Conservation (phyloP, 2,329 filamentous ascomycete species). For the Penicillium sp. region DNA sequence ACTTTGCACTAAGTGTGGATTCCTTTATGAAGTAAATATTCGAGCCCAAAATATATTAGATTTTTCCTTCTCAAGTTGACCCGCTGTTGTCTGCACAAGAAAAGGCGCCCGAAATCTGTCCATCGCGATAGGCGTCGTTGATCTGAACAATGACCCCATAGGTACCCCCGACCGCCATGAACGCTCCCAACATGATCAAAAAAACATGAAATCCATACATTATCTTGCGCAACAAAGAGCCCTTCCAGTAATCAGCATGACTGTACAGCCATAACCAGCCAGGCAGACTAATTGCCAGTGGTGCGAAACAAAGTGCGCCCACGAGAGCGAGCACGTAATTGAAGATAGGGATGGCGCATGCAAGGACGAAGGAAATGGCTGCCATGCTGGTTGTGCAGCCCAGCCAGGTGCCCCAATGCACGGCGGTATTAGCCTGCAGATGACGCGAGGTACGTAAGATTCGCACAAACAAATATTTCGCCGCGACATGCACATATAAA, state of each 20-base stretch:
- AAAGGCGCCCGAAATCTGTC: constrained; percentile 19
- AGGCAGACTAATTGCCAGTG: constrained; percentile 50
- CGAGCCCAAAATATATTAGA: not conserved
- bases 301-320: constrained; percentile 54
- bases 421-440: constrained; percentile 52
- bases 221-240: constrained; percentile 34
- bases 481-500: constrained; percentile 48
- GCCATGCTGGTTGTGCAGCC: constrained; percentile 46
- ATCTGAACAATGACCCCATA: constrained; percentile 22
- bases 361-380: constrained; percentile 51
- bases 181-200: constrained; percentile 48
- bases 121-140: constrained; percentile 18
- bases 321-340: constrained; percentile 53
- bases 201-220: constrained; percentile 45
- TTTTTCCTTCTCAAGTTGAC: not conserved
- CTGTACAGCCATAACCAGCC: constrained; percentile 56
- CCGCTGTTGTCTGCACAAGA: constrained; percentile 21
- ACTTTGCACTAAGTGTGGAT: not conserved
- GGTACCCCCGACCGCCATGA: constrained; percentile 51
- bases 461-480: constrained; percentile 59
- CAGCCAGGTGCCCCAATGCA: constrained; percentile 57
- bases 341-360: constrained; percentile 57
- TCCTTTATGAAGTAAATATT: not conserved
- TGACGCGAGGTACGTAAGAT: constrained; percentile 54
- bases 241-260: constrained; percentile 43